Evolutionary conservation across 768 basidiomycete species (phyloP).

Genomic region (Tylopilus sp.): DNA sequence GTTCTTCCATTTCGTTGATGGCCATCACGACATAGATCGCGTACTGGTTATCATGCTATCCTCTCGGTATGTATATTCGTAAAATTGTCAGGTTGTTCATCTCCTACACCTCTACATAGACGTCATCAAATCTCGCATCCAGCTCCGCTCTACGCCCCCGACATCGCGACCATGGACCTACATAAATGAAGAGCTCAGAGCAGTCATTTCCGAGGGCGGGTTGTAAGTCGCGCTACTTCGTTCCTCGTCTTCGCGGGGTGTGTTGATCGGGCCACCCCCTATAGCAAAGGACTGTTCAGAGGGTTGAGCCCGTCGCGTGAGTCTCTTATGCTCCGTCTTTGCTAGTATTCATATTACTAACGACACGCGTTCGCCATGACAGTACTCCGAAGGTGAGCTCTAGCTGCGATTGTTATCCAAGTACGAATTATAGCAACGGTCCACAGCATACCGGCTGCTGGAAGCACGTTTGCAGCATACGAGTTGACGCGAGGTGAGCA

Average conservation of each 20-base stretch:
- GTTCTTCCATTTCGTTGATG: not conserved
- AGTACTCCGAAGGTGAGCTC: conserved; percentile 61
- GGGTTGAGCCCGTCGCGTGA: conserved; percentile 75
- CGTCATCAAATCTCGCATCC: conserved; percentile 88
- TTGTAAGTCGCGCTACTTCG: conserved; percentile 43
- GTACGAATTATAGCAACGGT: no score
- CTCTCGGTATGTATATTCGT: conserved; percentile 57
- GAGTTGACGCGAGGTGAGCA: conserved; percentile 72
- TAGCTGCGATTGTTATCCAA: not conserved
- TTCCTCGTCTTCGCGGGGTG: not conserved
- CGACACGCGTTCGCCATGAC: not conserved
- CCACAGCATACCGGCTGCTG: conserved; percentile 83
- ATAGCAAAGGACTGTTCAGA: conserved; percentile 63
- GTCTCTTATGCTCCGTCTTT: conserved; percentile 16
- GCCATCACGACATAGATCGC: conserved; percentile 10
- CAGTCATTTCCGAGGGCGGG: conserved; percentile 69
- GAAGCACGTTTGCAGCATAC: conserved; percentile 85
- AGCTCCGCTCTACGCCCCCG: conserved; percentile 74
- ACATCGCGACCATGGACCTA: conserved; percentile 71
- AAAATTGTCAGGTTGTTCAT: not conserved
- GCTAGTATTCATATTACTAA: not conserved
- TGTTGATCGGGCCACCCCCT: not conserved
- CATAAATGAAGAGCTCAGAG: conserved; percentile 65
- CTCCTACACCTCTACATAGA: conserved; percentile 41
- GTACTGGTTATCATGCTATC: conserved; percentile 92